Conservation (phyloP, 805 yeast species). For the Nadsonia fulvescens region DNA sequence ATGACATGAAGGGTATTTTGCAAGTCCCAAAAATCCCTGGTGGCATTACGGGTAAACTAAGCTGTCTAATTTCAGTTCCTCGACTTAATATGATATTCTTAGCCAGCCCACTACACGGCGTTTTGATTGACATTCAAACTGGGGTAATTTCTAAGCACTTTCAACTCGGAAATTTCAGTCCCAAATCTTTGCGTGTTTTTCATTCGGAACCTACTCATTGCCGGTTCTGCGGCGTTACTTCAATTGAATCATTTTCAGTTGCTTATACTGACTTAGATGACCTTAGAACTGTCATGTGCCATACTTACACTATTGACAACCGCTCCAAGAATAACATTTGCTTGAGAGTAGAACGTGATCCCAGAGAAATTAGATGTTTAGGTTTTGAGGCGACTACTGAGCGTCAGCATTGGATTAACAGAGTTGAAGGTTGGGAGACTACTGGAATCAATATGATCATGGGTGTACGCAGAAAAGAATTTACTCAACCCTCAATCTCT, state of each 20-base stretch:
- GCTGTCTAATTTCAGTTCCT: too few species aligned
- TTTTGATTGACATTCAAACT: constrained; percentile 53
- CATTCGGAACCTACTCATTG: constrained; percentile 82
- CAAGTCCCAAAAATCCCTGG: constrained; percentile 2
- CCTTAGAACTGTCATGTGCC: constrained; percentile 39
- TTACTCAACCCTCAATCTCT: too few species aligned
- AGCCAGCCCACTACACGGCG: constrained; percentile 8
- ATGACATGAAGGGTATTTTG: too few species aligned
- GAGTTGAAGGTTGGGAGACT: constrained; percentile 62
- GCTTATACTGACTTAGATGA: constrained; percentile 47
- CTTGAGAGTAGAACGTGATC: constrained; percentile 80
- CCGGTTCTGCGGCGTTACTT: constrained; percentile 78
- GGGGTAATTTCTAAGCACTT: constrained; percentile 52
- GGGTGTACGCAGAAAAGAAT: constrained; percentile 38
- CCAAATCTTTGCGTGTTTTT: constrained; percentile 44
- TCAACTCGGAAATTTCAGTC: constrained; percentile 42
- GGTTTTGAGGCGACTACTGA: constrained; percentile 67
- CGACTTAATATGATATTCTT: constrained; percentile 14
- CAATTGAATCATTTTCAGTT: constrained; percentile 53
- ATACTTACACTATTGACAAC: constrained; percentile 54
- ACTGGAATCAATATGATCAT: constrained; percentile 62
- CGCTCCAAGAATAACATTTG: constrained; percentile 68
- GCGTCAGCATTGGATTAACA: constrained; percentile 44
- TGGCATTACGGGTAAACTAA: too few species aligned
- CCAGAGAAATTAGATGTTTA: constrained; percentile 74